A percentile compares a stretch with the other conserved stretches of the same genome.
Conservation (phyloP, 116 monocot species). For the Dioscorea cayenensis region DNA sequence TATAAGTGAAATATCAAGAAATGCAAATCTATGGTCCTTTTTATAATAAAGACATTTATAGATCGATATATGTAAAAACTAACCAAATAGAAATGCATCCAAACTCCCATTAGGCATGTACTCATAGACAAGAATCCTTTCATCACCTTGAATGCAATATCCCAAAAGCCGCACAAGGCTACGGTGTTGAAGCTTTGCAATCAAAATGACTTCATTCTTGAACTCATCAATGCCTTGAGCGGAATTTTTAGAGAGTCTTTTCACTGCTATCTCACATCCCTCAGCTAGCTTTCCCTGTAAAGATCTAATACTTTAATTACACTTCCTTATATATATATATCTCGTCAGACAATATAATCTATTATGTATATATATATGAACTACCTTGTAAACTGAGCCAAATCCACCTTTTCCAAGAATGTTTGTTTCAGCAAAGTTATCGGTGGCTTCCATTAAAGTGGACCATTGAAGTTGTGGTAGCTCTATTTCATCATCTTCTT, state of each 20-base stretch:
- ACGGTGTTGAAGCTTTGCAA: conserved; percentile 11
- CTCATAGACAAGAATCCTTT: conserved; percentile 9
- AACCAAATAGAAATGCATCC: conserved; percentile 6
- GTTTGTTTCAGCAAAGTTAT: not conserved
- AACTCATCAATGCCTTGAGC: conserved; percentile 11
- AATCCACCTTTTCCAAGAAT: conserved; percentile 14
- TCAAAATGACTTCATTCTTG: conserved; percentile 14
- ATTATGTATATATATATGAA: not conserved
- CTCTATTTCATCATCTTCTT: not conserved
- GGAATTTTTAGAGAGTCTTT: conserved; percentile 7
- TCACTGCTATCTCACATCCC: conserved; percentile 10
- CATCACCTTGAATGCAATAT: conserved; percentile 8
- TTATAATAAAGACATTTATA: too few relatives aligned
- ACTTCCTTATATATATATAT: not conserved
- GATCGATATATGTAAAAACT: not conserved
- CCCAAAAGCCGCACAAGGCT: conserved; percentile 12
- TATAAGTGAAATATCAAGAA: not conserved
- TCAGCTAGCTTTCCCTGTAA: conserved; percentile 4
- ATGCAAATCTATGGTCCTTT: too few relatives aligned
- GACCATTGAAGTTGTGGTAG: conserved; percentile 3
- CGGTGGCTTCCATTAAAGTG: not conserved
- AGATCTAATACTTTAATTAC: not conserved
- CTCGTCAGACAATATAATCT: not conserved
- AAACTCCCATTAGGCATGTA: conserved; percentile 12
- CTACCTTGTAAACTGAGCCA: conserved; percentile 13